These are phyloP conservation scores for Trichoderma pleuroti DNA, from an alignment of 2,329 filamentous ascomycete genomes.

Conservation along the genomic window DNA sequence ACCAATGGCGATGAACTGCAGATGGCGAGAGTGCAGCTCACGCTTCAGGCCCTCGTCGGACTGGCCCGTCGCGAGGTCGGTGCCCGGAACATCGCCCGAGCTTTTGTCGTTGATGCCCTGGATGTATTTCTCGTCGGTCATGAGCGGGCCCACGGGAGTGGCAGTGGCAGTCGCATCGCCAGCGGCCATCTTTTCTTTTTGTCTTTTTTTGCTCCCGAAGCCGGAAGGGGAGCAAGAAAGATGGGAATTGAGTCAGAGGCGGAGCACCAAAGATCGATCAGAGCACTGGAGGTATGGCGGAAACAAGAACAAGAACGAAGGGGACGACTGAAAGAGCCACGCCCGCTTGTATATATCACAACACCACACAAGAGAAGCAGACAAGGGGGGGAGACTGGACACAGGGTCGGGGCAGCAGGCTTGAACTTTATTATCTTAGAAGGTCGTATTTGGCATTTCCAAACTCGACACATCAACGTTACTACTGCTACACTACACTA, in stretches of 20 bases:
- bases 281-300: not conserved
- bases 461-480: constrained; percentile 17
- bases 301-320: not conserved
- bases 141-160: constrained; percentile 8
- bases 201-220: not conserved
- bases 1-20: constrained; percentile 51
- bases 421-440: not conserved
- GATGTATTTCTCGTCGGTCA: constrained; percentile 30
- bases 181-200: constrained; percentile 12
- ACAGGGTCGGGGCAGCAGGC: not conserved
- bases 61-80: constrained; percentile 37
- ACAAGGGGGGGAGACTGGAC: not conserved
- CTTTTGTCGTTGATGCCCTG: constrained; percentile 30
- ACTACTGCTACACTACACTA: constrained; percentile 16
- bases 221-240: not conserved
- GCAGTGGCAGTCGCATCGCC: constrained; percentile 16
- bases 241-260: not conserved
- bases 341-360: not conserved
- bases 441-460: not conserved
- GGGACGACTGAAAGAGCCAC: not conserved
- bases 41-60: constrained; percentile 37
- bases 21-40: constrained; percentile 38
- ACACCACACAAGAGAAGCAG: not conserved
- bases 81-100: constrained; percentile 2
- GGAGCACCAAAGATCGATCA: not conserved